Conservation (phyloP, 1,284 basidiomycete genomes). For the Ceratobasidium sp. region DNA sequence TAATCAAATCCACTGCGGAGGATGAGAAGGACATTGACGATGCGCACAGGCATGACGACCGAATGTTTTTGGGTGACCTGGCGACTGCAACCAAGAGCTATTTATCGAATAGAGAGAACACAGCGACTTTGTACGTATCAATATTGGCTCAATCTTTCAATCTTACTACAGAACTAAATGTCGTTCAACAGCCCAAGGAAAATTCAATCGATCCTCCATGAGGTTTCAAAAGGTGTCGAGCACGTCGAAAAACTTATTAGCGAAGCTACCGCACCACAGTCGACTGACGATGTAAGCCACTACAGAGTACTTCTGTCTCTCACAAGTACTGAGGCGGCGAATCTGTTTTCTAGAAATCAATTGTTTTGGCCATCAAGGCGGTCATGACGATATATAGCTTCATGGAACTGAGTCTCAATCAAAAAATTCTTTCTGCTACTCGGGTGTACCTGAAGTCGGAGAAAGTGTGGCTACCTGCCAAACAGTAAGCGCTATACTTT, state of each 20-base stretch:
- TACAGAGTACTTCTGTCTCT: neutral
- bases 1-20: neutral
- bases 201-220: neutral
- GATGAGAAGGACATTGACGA: neutral
- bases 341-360: slow-evolving; percentile 1
- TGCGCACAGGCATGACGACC: slow-evolving; percentile 29
- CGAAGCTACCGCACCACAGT: neutral
- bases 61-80: neutral
- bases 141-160: neutral
- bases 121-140: neutral
- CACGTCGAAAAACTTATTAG: neutral
- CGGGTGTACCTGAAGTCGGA: slow-evolving; percentile 5
- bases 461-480: slow-evolving; percentile 3
- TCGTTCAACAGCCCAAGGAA: neutral
- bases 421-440: neutral
- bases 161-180: neutral
- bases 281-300: neutral
- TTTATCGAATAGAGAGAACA: neutral
- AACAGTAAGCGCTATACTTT: neutral
- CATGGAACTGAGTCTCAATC: neutral
- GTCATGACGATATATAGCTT: slow-evolving; percentile 25
- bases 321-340: too few species aligned
- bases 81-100: neutral
- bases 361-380: slow-evolving; percentile 14
- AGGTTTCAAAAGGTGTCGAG: neutral